Evolutionary conservation across 2,329 filamentous ascomycete species (phyloP).

Genomic region (Ophiostoma sp.): DNA sequence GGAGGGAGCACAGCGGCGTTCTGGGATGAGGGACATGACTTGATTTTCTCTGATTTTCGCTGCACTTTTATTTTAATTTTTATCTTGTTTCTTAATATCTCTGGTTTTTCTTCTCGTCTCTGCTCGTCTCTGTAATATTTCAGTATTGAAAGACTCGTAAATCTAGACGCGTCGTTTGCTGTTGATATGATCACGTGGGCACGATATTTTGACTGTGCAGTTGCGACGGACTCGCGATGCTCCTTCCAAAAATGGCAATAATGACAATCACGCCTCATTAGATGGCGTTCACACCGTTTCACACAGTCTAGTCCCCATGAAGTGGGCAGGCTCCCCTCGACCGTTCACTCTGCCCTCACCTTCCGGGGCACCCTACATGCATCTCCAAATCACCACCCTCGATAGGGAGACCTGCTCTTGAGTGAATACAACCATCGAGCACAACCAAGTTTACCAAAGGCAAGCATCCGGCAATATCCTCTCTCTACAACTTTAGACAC

Average conservation of each 20-base stretch:
- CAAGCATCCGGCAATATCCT: background rate
- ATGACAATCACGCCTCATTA: background rate
- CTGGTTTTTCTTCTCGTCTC: background rate
- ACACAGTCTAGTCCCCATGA: background rate
- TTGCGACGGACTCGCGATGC: background rate
- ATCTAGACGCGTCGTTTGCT: too few species aligned
- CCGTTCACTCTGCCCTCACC: background rate
- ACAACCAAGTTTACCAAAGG: background rate
- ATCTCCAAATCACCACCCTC: background rate
- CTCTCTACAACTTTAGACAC: background rate
- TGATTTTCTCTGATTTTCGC: background rate
- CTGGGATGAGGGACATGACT: background rate
- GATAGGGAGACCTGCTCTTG: too few species aligned
- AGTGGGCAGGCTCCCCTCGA: too few species aligned
- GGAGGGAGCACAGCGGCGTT: background rate
- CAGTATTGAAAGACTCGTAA: too few species aligned
- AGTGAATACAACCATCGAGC: background rate
- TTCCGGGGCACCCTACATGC: background rate
- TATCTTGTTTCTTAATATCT: background rate
- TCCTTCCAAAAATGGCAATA: constrained; percentile 19
- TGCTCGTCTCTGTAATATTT: background rate
- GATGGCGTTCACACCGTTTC: background rate
- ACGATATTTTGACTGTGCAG: background rate
- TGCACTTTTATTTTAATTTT: background rate
- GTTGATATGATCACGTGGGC: background rate